These are phyloP conservation scores for Fusarium tanahbumbuense DNA, from an alignment of 2,329 filamentous ascomycete genomes.

Conservation along the genomic window DNA sequence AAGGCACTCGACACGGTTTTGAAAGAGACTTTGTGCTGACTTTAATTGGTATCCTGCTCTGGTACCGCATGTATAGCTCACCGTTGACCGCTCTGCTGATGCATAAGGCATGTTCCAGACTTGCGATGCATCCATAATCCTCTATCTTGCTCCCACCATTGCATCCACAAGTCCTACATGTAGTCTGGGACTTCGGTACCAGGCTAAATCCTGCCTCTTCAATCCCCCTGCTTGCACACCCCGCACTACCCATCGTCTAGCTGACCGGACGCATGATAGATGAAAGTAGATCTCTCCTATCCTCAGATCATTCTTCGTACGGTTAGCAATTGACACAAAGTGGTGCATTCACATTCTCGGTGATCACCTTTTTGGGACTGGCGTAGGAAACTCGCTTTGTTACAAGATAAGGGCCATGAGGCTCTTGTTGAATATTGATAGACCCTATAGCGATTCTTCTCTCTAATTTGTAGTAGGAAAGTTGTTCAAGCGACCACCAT, in stretches of 20 bases:
- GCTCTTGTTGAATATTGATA: neutral
- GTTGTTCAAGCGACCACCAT: conserved; percentile 32
- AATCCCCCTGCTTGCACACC: neutral
- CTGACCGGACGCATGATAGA: neutral
- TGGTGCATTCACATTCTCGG: neutral
- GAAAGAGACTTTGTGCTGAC: neutral
- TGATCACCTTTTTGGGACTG: neutral
- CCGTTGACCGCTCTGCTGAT: neutral
- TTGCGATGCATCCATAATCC: neutral
- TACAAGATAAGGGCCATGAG: neutral
- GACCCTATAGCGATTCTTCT: neutral
- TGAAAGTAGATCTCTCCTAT: neutral
- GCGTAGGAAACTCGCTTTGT: neutral
- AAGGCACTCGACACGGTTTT: neutral
- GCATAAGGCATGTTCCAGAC: neutral
- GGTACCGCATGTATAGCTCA: neutral
- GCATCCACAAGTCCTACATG: neutral
- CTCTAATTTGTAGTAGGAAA: conserved; percentile 31
- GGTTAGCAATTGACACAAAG: neutral
- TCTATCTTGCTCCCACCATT: neutral
- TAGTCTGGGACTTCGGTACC: neutral
- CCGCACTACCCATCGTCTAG: no score
- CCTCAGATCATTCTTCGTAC: neutral
- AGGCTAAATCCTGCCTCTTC: neutral
- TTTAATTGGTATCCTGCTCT: neutral